Evolutionary conservation across 441 rosid species (phyloP).

Genomic region (Raphanus hybrid): DNA sequence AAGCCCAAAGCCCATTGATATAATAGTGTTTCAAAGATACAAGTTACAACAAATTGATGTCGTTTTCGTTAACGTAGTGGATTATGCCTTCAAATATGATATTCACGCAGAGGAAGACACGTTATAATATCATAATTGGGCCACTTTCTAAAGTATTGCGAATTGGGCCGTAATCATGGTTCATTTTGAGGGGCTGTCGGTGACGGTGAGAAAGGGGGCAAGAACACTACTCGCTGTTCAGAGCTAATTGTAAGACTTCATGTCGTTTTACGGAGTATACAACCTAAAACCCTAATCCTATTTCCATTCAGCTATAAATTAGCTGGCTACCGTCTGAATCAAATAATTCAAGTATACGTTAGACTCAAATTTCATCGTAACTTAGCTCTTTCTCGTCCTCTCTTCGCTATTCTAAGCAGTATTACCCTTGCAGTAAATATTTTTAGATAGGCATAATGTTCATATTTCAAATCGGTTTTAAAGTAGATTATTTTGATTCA

Average conservation of each 20-base stretch:
- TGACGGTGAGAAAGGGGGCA: too few species aligned
- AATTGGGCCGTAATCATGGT: too few species aligned
- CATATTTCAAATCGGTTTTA: not conserved
- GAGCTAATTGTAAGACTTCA: not conserved
- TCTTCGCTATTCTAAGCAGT: not conserved
- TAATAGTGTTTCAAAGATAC: too few species aligned
- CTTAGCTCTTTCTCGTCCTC: not conserved
- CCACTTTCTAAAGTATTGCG: too few species aligned
- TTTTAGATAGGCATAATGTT: not conserved
- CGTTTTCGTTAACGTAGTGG: too few species aligned
- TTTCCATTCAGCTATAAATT: not conserved
- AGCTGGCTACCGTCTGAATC: not conserved
- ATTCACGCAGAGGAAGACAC: too few species aligned
- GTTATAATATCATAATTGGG: too few species aligned
- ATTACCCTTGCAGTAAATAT: not conserved
- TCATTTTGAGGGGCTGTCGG: too few species aligned
- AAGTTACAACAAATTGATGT: too few species aligned
- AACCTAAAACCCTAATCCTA: slow-evolving; percentile 20
- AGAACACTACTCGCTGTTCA: slow-evolving; percentile 12
- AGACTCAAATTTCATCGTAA: not conserved
- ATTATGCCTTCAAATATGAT: too few species aligned
- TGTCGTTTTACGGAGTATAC: slow-evolving; percentile 8
- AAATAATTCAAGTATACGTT: not conserved
- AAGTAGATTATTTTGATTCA: not conserved
- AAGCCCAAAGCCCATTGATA: slow-evolving; percentile 9